Evolutionary conservation across 2,329 filamentous ascomycete species (phyloP).

Genomic region (Pyrenochaeta sp.): DNA sequence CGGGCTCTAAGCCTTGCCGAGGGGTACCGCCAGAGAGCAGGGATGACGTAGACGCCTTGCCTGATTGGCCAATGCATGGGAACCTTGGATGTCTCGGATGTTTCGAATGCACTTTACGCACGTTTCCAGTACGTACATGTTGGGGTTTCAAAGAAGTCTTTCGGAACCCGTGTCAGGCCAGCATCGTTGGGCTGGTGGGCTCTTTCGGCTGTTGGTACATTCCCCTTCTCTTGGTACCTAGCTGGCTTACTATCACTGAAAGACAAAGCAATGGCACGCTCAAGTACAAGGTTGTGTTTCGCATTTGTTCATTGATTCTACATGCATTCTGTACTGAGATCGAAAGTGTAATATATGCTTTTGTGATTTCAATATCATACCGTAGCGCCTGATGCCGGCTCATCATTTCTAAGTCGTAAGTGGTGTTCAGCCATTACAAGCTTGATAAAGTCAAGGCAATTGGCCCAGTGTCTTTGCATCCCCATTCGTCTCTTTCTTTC

Average conservation of each 20-base stretch:
- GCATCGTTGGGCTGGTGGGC: neutral
- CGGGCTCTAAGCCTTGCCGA: conserved; percentile 13
- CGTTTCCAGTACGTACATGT: neutral
- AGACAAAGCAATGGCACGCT: no score
- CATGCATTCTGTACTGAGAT: neutral
- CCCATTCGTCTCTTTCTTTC: conserved; percentile 30
- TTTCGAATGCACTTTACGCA: neutral
- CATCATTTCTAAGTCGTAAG: neutral
- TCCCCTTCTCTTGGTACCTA: no score
- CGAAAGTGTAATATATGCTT: neutral
- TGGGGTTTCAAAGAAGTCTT: neutral
- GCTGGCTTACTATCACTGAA: no score
- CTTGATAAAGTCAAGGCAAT: conserved; percentile 33
- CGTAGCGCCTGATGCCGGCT: neutral
- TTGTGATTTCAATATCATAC: neutral
- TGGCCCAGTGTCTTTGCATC: conserved; percentile 44
- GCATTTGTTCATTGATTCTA: no score
- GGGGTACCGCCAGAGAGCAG: conserved; percentile 11
- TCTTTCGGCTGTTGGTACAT: neutral
- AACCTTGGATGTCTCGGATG: neutral
- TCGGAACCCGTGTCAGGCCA: neutral
- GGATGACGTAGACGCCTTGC: conserved; percentile 27
- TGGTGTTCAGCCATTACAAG: neutral
- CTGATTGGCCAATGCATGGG: conserved; percentile 12
- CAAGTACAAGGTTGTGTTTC: no score